Evolutionary conservation across 1,139 yeast species (phyloP).

Genomic region (Magnusiomyces fungicola): DNA sequence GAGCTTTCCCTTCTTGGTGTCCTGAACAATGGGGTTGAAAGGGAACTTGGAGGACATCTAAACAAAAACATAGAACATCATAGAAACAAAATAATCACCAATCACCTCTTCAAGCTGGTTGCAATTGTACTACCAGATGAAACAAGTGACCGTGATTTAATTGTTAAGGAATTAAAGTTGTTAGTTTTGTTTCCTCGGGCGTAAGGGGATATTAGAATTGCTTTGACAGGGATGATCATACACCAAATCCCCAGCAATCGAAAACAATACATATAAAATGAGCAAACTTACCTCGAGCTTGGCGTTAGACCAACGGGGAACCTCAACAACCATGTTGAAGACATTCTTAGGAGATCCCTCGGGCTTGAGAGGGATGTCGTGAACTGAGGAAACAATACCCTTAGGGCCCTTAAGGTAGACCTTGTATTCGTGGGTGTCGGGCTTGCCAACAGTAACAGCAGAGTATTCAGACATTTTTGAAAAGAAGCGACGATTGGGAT

Average conservation of each 20-base stretch:
- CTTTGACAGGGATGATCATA: no score
- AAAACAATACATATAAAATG: no score
- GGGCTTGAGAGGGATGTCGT: slow-evolving; percentile 78
- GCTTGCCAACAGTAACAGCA: slow-evolving; percentile 69
- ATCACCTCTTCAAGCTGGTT: no score
- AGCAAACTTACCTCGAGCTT: slow-evolving; percentile 60
- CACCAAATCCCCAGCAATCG: no score
- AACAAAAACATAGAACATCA: slow-evolving; percentile 29
- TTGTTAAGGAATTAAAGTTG: no score
- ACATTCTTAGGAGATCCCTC: slow-evolving; percentile 46
- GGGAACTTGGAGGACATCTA: slow-evolving; percentile 20
- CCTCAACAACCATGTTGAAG: slow-evolving; percentile 86
- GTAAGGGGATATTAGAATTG: no score
- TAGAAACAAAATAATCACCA: no score
- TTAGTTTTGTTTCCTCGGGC: no score
- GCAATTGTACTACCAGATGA: no score
- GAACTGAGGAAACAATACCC: slow-evolving; percentile 72
- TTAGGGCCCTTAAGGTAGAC: slow-evolving; percentile 55
- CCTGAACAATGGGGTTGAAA: slow-evolving; percentile 89
- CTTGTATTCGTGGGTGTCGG: slow-evolving; percentile 73
- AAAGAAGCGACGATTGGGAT: no score
- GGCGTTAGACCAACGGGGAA: slow-evolving; percentile 94
- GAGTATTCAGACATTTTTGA: slow-evolving; percentile 4
- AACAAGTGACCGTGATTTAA: no score
- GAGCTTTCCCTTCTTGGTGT: slow-evolving; percentile 82